phyloP scores from a whole-genome alignment of 108 stramenopile species.

The Stephanodiscus triporus region DNA sequence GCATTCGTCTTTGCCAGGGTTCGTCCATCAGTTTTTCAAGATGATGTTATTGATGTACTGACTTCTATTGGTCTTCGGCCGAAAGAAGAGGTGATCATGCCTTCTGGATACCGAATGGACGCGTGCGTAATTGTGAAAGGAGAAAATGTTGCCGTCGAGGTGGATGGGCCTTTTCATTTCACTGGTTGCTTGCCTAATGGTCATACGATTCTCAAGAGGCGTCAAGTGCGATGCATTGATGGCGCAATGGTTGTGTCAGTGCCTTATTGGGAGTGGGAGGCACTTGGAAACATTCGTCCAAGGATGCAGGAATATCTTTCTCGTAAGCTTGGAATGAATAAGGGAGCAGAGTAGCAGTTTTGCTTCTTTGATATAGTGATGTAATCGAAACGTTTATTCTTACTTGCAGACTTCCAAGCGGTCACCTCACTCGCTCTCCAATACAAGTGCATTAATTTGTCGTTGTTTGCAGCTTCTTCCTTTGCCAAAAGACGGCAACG shows the following conservation, averaged over 20 bases:
- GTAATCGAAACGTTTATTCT: too few relatives aligned
- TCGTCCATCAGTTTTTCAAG: background rate
- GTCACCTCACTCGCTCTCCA: too few relatives aligned
- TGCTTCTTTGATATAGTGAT: too few relatives aligned
- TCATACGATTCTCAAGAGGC: conserved; percentile 1
- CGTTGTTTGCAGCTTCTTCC: too few relatives aligned
- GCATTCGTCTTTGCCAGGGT: background rate
- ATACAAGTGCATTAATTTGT: too few relatives aligned
- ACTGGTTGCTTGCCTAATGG: conserved; percentile 4
- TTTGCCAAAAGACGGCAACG: too few relatives aligned
- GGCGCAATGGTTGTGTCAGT: background rate
- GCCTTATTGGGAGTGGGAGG: background rate
- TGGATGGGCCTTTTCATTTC: conserved; percentile 28
- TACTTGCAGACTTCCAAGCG: too few relatives aligned
- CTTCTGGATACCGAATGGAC: conserved; percentile 25
- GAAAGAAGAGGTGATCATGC: conserved; percentile 12
- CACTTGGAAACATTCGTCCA: background rate
- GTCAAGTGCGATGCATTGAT: background rate
- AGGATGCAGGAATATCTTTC: background rate
- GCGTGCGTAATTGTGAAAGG: conserved; percentile 6
- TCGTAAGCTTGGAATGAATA: background rate
- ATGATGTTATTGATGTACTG: background rate
- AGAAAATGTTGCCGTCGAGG: conserved; percentile 13
- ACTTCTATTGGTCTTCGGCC: conserved; percentile 8
- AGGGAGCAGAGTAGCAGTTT: too few relatives aligned